These are phyloP conservation scores for Pelargonium fulgidum DNA, from an alignment of 441 rosid genomes.

Conservation along the genomic window DNA sequence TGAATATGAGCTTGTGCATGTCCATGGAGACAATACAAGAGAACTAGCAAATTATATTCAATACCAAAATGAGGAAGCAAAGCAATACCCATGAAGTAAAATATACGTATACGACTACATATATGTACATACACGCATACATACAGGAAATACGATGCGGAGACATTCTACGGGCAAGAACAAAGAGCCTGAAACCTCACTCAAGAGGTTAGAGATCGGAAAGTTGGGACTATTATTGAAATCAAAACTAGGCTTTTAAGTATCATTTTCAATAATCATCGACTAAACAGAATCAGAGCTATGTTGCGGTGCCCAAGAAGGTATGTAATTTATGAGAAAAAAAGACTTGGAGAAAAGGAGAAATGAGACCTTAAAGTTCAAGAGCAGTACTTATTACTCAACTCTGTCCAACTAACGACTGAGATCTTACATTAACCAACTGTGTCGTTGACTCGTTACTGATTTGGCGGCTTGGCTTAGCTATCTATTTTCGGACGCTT, in stretches of 20 bases:
- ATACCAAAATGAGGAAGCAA: too few relatives aligned
- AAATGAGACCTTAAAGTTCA: conserved; percentile 20
- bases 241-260: conserved; percentile 20
- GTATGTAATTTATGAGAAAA: not conserved
- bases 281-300: conserved; percentile 15
- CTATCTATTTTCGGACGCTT: conserved; percentile 45
- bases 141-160: not conserved
- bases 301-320: conserved; percentile 9
- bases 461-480: conserved; percentile 19
- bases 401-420: conserved; percentile 22
- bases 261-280: conserved; percentile 13
- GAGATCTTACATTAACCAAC: conserved; percentile 18
- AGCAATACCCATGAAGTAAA: too few relatives aligned
- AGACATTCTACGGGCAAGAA: not conserved
- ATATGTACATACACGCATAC: too few relatives aligned
- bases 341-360: conserved; percentile 13
- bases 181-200: not conserved
- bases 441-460: conserved; percentile 14
- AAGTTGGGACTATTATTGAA: conserved; percentile 10
- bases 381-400: conserved; percentile 19
- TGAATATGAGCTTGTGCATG: too few relatives aligned
- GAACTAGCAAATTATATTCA: too few relatives aligned
- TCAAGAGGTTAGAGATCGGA: not conserved
- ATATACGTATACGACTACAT: too few relatives aligned
- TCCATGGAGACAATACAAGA: too few relatives aligned